Evolutionary conservation across 768 basidiomycete species (phyloP).

Genomic region (Suillus ampliporus): DNA sequence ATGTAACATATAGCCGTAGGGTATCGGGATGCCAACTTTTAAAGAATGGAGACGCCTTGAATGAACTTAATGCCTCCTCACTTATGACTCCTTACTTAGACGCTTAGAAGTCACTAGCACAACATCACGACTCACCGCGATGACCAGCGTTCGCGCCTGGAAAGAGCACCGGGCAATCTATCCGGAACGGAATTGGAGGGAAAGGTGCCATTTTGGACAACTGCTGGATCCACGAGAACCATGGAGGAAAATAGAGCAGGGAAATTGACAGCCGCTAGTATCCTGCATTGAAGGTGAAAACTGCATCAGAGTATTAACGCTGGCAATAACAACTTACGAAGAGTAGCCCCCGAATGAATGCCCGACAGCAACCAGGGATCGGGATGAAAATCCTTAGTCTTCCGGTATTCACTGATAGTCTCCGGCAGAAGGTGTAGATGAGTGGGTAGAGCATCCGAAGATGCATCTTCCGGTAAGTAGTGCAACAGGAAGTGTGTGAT

Average conservation of each 20-base stretch:
- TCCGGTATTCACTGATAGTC: conserved; percentile 48
- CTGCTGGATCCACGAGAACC: conserved; percentile 81
- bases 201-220: conserved; percentile 37
- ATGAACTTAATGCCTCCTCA: conserved; percentile 58
- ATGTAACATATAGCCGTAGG: conserved; percentile 64
- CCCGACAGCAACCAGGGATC: conserved; percentile 70
- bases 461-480: conserved; percentile 58
- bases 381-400: conserved; percentile 51
- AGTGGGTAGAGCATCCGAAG: conserved; percentile 49
- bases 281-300: conserved; percentile 39
- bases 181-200: neutral
- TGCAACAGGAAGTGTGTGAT: conserved; percentile 73
- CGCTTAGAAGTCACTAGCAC: neutral
- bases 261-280: conserved; percentile 63
- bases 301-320: conserved; percentile 3
- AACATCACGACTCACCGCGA: conserved; percentile 50
- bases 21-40: conserved; percentile 68
- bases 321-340: conserved; percentile 51
- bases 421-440: conserved; percentile 55
- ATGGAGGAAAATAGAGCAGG: conserved; percentile 75
- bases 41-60: conserved; percentile 70
- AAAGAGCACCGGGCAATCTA: conserved; percentile 51
- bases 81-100: conserved; percentile 37
- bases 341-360: conserved; percentile 88
- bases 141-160: conserved; percentile 65